phyloP scores from a whole-genome alignment of 768 basidiomycete genomes.

The Tephrocybe rancida region DNA sequence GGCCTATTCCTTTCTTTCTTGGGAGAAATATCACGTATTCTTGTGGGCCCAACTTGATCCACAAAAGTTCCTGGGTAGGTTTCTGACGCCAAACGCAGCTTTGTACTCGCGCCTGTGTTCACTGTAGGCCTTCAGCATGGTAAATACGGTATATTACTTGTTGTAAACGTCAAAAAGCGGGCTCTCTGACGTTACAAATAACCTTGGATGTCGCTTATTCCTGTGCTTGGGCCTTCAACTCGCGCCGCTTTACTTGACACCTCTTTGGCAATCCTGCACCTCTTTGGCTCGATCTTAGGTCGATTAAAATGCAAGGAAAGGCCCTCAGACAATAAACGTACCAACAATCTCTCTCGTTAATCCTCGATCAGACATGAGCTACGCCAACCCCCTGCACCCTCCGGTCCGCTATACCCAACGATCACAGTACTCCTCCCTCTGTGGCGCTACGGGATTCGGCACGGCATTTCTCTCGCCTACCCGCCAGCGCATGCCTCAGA shows the following conservation, averaged over 20 bases:
- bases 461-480: slow-evolving; percentile 30
- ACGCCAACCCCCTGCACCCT: slow-evolving; percentile 44
- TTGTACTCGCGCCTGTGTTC: no score
- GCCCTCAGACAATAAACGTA: not conserved
- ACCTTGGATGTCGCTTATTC: not conserved
- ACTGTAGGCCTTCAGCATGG: no score
- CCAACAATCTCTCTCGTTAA: not conserved
- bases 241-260: not conserved
- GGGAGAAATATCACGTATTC: no score
- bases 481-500: slow-evolving; percentile 39
- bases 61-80: no score
- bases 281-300: not conserved
- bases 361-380: slow-evolving; percentile 31
- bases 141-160: no score
- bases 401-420: slow-evolving; percentile 30
- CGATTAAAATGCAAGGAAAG: not conserved
- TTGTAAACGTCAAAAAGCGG: not conserved
- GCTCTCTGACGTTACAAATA: not conserved
- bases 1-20: no score
- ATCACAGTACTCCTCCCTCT: slow-evolving; percentile 29
- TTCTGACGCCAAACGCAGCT: no score
- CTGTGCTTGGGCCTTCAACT: not conserved
- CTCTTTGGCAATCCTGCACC: not conserved
- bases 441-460: slow-evolving; percentile 17
- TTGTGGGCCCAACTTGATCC: no score